These are phyloP conservation scores for Diaporthe ampelina DNA, from an alignment of 2,329 filamentous ascomycete species.

Conservation along the genomic window DNA sequence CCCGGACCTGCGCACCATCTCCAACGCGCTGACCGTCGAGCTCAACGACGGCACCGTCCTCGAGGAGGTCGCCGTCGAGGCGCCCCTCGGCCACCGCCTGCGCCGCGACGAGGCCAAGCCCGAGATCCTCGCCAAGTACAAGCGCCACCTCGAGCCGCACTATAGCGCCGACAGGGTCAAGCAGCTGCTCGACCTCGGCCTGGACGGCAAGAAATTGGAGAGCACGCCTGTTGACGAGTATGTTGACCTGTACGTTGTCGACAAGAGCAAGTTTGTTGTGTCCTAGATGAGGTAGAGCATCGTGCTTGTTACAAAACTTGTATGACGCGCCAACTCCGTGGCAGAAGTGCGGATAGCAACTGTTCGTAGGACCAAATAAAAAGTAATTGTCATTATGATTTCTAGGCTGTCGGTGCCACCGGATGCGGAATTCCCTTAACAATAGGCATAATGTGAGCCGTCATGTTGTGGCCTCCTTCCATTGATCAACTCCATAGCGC, in stretches of 20 bases:
- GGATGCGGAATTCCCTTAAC: background rate
- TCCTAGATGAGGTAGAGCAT: background rate
- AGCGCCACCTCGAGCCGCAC: constrained; percentile 90
- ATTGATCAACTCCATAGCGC: constrained; percentile 28
- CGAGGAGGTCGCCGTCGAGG: constrained; percentile 92
- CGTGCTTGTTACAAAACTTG: background rate
- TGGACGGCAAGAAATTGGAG: constrained; percentile 82
- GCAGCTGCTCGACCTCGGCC: constrained; percentile 84
- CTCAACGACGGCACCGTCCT: constrained; percentile 94
- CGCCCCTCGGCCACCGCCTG: constrained; percentile 91
- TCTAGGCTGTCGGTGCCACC: background rate
- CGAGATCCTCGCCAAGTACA: constrained; percentile 95
- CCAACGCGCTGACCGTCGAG: constrained; percentile 94
- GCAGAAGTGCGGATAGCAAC: background rate
- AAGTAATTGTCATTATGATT: constrained; percentile 27
- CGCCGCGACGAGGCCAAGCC: constrained; percentile 97
- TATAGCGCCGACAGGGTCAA: constrained; percentile 83
- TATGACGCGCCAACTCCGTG: background rate
- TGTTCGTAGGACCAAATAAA: background rate
- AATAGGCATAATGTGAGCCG: constrained; percentile 11
- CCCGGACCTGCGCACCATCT: constrained; percentile 92
- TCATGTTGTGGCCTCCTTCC: constrained; percentile 9
- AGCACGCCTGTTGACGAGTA: constrained; percentile 90
- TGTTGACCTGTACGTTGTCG: constrained; percentile 77
- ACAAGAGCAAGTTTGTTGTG: constrained; percentile 42